phyloP scores from a whole-genome alignment of 208 protist genomes.

The Herpetomonas tarakana region DNA sequence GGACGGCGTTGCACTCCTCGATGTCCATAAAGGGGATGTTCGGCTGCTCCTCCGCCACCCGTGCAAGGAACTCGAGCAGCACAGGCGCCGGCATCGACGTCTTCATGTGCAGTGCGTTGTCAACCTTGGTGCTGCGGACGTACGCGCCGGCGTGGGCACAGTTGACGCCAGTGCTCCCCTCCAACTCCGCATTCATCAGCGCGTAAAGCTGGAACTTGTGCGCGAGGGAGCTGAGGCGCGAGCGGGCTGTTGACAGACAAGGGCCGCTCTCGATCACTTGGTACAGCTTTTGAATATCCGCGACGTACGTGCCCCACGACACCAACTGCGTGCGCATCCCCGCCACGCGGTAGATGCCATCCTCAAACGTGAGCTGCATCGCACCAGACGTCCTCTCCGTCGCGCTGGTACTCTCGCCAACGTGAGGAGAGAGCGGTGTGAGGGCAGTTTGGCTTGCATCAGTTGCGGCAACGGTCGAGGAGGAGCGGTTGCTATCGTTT shows the following conservation, averaged over 20 bases:
- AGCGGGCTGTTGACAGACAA: slow-evolving; percentile 77
- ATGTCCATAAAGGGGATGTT: slow-evolving; percentile 56
- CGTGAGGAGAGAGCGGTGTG: no score
- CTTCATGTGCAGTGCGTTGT: slow-evolving; percentile 63
- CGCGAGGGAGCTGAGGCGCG: slow-evolving; percentile 63
- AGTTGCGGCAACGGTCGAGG: not conserved
- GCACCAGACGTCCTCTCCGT: slow-evolving; percentile 2
- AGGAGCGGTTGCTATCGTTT: not conserved
- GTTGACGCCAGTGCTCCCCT: slow-evolving; percentile 31
- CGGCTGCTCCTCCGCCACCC: slow-evolving; percentile 63
- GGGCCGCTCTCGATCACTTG: slow-evolving; percentile 80
- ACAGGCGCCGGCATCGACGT: slow-evolving; percentile 63
- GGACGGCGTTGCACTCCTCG: not conserved
- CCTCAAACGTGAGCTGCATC: slow-evolving; percentile 21
- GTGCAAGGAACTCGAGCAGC: slow-evolving; percentile 67
- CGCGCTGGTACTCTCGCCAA: not conserved
- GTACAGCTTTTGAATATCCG: slow-evolving; percentile 61
- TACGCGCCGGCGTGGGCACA: slow-evolving; percentile 65
- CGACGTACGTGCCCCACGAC: slow-evolving; percentile 73
- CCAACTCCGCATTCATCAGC: slow-evolving; percentile 71
- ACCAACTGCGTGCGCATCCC: slow-evolving; percentile 67
- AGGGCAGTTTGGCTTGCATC: no score
- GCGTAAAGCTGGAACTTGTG: slow-evolving; percentile 85
- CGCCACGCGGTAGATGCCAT: slow-evolving; percentile 53
- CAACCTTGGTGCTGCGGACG: slow-evolving; percentile 59